Conservation (phyloP, 768 basidiomycete species). For the Russula emetica region DNA sequence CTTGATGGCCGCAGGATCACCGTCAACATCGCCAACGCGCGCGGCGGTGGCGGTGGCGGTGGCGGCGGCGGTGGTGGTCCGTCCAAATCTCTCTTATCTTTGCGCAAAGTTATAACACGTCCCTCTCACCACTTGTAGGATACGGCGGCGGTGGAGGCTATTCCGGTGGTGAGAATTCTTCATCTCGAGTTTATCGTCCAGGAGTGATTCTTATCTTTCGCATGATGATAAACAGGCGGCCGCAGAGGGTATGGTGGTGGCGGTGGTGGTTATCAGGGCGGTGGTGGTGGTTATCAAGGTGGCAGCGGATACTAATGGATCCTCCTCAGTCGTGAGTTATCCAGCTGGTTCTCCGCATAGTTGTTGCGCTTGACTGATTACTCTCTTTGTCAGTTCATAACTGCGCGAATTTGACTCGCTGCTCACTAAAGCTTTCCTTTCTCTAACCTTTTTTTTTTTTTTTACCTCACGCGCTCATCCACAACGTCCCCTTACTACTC, state of each 20-base stretch:
- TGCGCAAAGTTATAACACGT: neutral
- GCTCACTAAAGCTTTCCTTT: conserved; percentile 18
- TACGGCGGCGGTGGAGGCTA: conserved; percentile 36
- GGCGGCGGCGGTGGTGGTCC: conserved; percentile 46
- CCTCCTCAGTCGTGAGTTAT: conserved; percentile 2
- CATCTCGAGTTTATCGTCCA: neutral
- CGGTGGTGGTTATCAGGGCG: no score
- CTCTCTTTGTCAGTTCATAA: neutral
- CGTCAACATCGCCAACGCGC: conserved; percentile 76
- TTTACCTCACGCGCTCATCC: conserved; percentile 37
- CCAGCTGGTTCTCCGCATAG: no score
- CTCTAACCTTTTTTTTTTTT: conserved; percentile 22
- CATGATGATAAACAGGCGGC: conserved; percentile 19
- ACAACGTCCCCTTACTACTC: conserved; percentile 35
- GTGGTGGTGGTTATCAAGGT: conserved; percentile 30
- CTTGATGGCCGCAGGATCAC: conserved; percentile 92
- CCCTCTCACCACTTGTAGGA: conserved; percentile 16
- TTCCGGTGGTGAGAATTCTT: conserved; percentile 7
- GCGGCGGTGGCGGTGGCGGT: conserved; percentile 40
- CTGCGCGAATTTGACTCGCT: conserved; percentile 10
- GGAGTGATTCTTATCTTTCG: neutral
- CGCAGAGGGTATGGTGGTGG: conserved; percentile 33
- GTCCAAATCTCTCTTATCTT: neutral
- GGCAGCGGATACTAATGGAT: conserved; percentile 25
- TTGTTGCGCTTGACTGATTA: neutral